phyloP scores from a whole-genome alignment of 345 rosid genomes.

The Pugionium dolabratum region DNA sequence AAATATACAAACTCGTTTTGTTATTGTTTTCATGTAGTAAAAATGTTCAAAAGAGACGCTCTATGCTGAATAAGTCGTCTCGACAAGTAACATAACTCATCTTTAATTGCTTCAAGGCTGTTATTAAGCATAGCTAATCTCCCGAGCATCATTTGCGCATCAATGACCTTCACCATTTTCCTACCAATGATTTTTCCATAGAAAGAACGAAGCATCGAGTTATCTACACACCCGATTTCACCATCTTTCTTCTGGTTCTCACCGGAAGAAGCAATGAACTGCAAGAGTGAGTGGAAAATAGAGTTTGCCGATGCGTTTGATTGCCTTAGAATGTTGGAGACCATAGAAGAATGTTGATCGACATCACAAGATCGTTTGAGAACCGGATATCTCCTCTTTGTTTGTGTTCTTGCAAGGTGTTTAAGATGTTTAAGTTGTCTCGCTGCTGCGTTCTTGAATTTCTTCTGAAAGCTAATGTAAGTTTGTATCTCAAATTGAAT shows the following conservation, averaged over 20 bases:
- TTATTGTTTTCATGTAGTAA: constrained; percentile 27
- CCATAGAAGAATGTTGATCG: constrained; percentile 34
- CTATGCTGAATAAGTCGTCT: constrained; percentile 48
- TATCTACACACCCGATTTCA: constrained; percentile 35
- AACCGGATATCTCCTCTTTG: constrained; percentile 23
- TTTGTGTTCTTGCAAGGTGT: constrained; percentile 44
- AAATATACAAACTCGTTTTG: constrained; percentile 24
- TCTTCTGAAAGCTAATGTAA: constrained; percentile 48
- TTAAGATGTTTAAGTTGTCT: constrained; percentile 40
- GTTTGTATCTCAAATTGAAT: constrained; percentile 45
- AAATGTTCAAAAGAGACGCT: constrained; percentile 53
- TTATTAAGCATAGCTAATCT: constrained; percentile 33
- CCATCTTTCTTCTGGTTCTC: constrained; percentile 21
- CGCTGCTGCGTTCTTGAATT: constrained; percentile 45
- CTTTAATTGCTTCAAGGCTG: constrained; percentile 47
- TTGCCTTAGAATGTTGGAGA: constrained; percentile 36
- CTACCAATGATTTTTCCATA: constrained; percentile 33
- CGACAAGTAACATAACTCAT: constrained; percentile 46
- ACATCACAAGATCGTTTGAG: background rate
- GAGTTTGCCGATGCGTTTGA: constrained; percentile 38
- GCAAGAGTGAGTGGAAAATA: constrained; percentile 47
- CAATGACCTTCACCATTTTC: constrained; percentile 15
- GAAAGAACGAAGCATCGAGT: constrained; percentile 40
- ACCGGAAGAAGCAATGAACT: constrained; percentile 42
- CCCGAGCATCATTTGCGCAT: constrained; percentile 30